These are phyloP conservation scores for Penicillium rolfsii DNA, from an alignment of 2,329 filamentous ascomycete genomes.

Conservation along the genomic window DNA sequence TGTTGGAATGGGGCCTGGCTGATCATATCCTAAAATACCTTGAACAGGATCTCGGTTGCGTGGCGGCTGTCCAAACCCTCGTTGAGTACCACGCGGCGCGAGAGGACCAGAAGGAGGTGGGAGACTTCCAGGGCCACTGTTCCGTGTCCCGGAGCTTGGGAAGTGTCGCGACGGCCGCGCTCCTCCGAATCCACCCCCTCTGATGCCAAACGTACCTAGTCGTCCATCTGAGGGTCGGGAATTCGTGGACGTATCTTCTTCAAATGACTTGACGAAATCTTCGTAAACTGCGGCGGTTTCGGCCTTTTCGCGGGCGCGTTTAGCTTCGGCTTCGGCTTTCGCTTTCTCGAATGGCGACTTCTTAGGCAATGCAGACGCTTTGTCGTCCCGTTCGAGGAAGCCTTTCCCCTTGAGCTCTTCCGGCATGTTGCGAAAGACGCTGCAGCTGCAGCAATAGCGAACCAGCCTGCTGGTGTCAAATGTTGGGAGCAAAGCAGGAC, in stretches of 20 bases:
- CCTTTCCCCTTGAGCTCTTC: slow-evolving; percentile 43
- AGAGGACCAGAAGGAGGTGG: slow-evolving; percentile 45
- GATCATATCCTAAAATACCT: slow-evolving; percentile 48
- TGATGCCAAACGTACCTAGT: slow-evolving; percentile 36
- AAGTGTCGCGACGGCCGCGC: slow-evolving; percentile 66
- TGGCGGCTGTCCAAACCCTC: slow-evolving; percentile 42
- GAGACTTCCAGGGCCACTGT: slow-evolving; percentile 56
- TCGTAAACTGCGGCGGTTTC: slow-evolving; percentile 86
- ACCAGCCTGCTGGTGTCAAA: slow-evolving; percentile 3
- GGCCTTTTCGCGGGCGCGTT: slow-evolving; percentile 78
- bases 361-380: slow-evolving; percentile 77
- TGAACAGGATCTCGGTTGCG: slow-evolving; percentile 46
- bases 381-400: slow-evolving; percentile 75
- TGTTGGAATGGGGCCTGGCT: slow-evolving; percentile 32
- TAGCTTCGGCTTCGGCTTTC: slow-evolving; percentile 86
- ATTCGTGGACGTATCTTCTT: slow-evolving; percentile 44
- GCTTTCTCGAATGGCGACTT: slow-evolving; percentile 88
- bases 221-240: slow-evolving; percentile 30
- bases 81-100: slow-evolving; percentile 51
- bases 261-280: slow-evolving; percentile 78
- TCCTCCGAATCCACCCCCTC: slow-evolving; percentile 40
- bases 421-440: slow-evolving; percentile 36
- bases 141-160: slow-evolving; percentile 48
- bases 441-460: slow-evolving; percentile 27
- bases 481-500: slow-evolving; percentile 8